Evolutionary conservation across 2,329 filamentous ascomycete genomes (phyloP).

Genomic region (Ceratocystis destructans): DNA sequence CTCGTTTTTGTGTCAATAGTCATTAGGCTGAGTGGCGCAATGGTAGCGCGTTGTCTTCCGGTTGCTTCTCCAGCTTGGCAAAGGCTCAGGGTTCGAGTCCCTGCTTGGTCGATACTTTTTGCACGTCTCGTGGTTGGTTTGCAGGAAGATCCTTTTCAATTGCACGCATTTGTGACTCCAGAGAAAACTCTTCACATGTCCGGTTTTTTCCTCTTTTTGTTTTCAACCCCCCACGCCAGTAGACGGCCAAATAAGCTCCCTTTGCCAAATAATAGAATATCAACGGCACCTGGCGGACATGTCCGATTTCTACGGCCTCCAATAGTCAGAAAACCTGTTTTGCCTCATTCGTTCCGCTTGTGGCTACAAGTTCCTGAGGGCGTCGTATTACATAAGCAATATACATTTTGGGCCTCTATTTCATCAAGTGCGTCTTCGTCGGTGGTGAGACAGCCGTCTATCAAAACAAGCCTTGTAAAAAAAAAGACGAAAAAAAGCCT

Average conservation of each 20-base stretch:
- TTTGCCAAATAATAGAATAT: neutral
- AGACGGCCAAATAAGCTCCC: neutral
- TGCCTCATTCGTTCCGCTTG: neutral
- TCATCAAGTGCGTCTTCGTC: no score
- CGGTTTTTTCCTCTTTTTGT: neutral
- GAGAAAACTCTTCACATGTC: neutral
- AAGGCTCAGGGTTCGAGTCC: conserved; percentile 20
- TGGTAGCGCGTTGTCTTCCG: conserved; percentile 19
- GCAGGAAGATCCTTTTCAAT: neutral
- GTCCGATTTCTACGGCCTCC: neutral
- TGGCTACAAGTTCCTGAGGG: neutral
- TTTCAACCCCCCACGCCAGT: neutral
- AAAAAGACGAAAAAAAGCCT: no score
- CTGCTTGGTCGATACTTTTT: conserved; percentile 15
- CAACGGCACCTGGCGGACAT: neutral
- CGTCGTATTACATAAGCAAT: neutral
- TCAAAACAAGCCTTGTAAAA: no score
- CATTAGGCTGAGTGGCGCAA: conserved; percentile 17
- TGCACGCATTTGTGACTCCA: neutral
- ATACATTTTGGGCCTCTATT: no score
- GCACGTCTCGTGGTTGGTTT: neutral
- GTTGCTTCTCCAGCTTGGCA: conserved; percentile 18
- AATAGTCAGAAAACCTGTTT: neutral
- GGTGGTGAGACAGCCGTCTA: no score
- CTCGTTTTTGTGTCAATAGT: neutral